Base-by-base conservation (phyloP, 805 yeast genomes). In the Debaryomyces maramus region DNA sequence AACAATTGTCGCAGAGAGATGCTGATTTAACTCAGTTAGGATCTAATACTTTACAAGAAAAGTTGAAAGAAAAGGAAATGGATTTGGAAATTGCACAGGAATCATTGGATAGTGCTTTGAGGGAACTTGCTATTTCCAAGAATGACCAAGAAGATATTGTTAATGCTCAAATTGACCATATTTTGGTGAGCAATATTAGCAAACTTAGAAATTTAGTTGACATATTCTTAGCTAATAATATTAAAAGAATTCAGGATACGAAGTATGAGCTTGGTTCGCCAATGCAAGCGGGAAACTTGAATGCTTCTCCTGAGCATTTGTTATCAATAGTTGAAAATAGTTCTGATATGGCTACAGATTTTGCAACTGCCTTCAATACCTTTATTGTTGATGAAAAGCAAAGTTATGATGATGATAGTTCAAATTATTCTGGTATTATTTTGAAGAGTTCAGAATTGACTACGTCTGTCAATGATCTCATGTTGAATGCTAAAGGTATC, bases 41-140 rank as follows among this genome's bases (percentile, higher is more conserved):
- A 9, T 36, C 69, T 36, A 39, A 56, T 44, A 46, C 51, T 2
- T 61, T 80, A 35, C 71, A 76, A 45, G 68, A 67, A 1, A 60
- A 63, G 42, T 65, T 85, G 43, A 73, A 65, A 44, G 88, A 80
- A 42, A 85, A 81, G 56, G 93, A 87, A 36, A 80, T 83, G 36
- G 96, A 87, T 55, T 64, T 86, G 39, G 95, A 85, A 55, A 81
- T 86, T 52, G 71, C 86, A 38, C 86, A 84, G 53, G 90, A 85
- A 58, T 80, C 88, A 0, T 77, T 87, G 78, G 93, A 85, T 44
- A 80, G 78, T 44, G 85, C 91, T 3, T 65, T 81, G 41, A 67
- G 62, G 39, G 85, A 80, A 51, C 61, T 87, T 36, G 80, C 81
- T 0, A 71, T 72, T 29, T 58, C 77, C 6, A 75, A 63, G 46